phyloP scores from a whole-genome alignment of 768 basidiomycete species.

The Sarcodon aspratus region DNA sequence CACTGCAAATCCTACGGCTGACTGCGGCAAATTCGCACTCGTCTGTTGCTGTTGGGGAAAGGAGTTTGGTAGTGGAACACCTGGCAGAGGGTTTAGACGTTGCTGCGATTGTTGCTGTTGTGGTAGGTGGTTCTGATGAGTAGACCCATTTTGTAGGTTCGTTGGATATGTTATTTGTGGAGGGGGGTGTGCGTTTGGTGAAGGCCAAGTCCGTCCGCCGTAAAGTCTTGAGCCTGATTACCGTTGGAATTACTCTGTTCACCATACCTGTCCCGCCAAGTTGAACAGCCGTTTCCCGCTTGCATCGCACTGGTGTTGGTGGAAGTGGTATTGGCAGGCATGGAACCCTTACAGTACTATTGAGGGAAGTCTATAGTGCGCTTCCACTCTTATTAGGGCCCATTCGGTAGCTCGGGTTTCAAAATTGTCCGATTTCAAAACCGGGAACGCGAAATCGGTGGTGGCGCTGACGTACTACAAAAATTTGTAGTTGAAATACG shows the following conservation, averaged over 20 bases:
- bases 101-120: conserved; percentile 23
- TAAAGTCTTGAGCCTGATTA: conserved; percentile 53
- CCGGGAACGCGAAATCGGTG: too few species aligned
- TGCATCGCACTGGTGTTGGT: conserved; percentile 41
- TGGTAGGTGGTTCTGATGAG: conserved; percentile 20
- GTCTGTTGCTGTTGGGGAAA: conserved; percentile 24
- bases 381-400: too few species aligned
- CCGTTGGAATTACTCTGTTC: conserved; percentile 9
- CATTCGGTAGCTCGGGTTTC: too few species aligned
- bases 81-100: conserved; percentile 44
- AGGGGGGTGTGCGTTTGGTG: conserved; percentile 36
- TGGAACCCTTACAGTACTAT: too few species aligned
- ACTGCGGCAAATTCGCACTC: conserved; percentile 11
- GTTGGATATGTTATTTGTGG: conserved; percentile 14
- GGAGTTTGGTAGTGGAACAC: conserved; percentile 28
- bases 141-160: conserved; percentile 33
- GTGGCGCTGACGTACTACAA: too few species aligned
- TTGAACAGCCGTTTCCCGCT: conserved; percentile 52
- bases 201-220: conserved; percentile 72
- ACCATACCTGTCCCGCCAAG: conserved; percentile 20
- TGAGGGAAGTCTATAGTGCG: too few species aligned
- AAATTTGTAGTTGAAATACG: too few species aligned
- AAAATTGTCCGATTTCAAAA: too few species aligned
- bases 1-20: conserved; percentile 13
- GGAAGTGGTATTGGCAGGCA: conserved; percentile 33